These are phyloP conservation scores for Neonectria hederae DNA, from an alignment of 2,329 filamentous ascomycete genomes.

Conservation along the genomic window DNA sequence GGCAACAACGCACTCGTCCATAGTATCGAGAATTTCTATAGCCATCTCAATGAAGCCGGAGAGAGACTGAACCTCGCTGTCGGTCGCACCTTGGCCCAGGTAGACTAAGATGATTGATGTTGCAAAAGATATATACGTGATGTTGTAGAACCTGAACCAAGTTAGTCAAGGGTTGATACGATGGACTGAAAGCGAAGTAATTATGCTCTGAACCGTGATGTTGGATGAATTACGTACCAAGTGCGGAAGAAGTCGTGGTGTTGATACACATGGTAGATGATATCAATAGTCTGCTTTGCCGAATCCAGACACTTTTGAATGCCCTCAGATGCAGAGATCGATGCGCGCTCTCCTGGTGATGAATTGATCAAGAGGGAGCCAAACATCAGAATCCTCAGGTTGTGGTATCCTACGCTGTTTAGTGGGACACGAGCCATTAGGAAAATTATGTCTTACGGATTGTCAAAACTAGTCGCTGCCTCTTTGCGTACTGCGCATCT, in stretches of 20 bases:
- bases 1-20: slow-evolving; percentile 23
- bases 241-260: slow-evolving; percentile 21
- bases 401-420: slow-evolving; percentile 17
- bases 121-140: slow-evolving; percentile 21
- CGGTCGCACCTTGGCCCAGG: slow-evolving; percentile 9
- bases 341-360: slow-evolving; percentile 1
- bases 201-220: too few relatives aligned
- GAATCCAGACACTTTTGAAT: slow-evolving; percentile 18
- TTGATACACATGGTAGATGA: slow-evolving; percentile 19
- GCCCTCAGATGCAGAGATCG: slow-evolving; percentile 6
- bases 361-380: slow-evolving; percentile 17
- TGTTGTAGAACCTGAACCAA: slow-evolving; percentile 18
- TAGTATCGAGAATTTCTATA: slow-evolving; percentile 20
- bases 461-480: slow-evolving; percentile 19
- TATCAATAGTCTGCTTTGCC: slow-evolving; percentile 20
- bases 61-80: slow-evolving; percentile 11
- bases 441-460: not conserved
- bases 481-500: slow-evolving; percentile 19
- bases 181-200: not conserved
- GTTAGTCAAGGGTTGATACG: too few relatives aligned
- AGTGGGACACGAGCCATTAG: not conserved
- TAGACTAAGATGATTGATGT: slow-evolving; percentile 17
- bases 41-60: slow-evolving; percentile 13
- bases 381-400: slow-evolving; percentile 22
- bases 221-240: not conserved